phyloP scores from a whole-genome alignment of 75 land plant genomes.

The Cupressus sempervirens region DNA sequence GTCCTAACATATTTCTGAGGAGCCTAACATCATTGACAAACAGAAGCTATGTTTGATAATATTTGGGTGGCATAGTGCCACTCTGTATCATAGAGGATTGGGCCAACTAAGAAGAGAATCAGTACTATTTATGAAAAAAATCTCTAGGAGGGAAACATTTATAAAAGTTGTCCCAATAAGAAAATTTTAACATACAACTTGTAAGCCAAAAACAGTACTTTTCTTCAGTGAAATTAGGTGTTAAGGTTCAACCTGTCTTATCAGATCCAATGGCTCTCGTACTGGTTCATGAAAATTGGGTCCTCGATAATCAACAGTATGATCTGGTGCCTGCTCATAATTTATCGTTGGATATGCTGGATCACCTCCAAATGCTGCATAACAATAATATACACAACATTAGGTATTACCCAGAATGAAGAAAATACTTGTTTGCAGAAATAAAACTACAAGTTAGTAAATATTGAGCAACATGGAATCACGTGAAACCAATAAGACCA shows the following conservation, averaged over 20 bases:
- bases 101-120: background rate
- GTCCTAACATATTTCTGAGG: no score
- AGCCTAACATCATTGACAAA: no score
- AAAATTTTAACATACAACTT: background rate
- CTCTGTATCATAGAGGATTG: background rate
- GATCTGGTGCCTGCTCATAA: constrained; percentile 82
- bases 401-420: background rate
- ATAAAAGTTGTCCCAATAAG: background rate
- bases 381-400: background rate
- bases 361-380: constrained; percentile 98
- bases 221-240: background rate
- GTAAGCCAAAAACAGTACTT: background rate
- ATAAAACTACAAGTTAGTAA: background rate
- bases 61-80: no score
- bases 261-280: constrained; percentile 49
- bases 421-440: background rate
- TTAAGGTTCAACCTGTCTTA: constrained; percentile 53
- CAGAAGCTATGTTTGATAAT: no score
- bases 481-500: background rate
- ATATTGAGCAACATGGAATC: background rate
- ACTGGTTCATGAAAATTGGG: constrained; percentile 94
- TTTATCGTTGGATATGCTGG: constrained; percentile 96
- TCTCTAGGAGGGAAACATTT: background rate
- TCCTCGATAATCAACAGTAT: constrained; percentile 74
- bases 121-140: background rate